Conservation (phyloP, 2,329 filamentous ascomycete genomes). For the Dendrostoma leiphaemia region DNA sequence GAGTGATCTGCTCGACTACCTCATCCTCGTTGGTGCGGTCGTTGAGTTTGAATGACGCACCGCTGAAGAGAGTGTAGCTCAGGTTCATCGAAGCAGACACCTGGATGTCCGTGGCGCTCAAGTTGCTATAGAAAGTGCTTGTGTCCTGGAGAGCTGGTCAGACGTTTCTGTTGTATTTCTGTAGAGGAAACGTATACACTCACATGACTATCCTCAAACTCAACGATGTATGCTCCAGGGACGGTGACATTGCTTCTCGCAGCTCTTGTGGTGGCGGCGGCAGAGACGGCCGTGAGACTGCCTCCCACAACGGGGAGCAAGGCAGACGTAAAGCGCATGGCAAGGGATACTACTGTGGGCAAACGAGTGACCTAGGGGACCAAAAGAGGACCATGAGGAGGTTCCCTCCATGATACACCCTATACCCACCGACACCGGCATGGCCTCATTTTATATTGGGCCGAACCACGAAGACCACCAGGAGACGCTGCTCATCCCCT, state of each 20-base stretch:
- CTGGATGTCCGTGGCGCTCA: not conserved
- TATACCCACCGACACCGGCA: not conserved
- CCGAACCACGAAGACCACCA: not conserved
- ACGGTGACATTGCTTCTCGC: not conserved
- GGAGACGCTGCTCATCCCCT: not conserved
- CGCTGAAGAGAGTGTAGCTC: no score
- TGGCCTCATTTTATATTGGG: not conserved
- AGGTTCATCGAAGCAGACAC: not conserved
- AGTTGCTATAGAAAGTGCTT: not conserved
- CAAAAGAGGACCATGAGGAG: not conserved
- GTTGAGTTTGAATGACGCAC: no score
- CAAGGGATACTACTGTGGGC: not conserved
- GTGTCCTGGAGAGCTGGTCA: not conserved
- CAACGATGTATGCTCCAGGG: slow-evolving; percentile 4
- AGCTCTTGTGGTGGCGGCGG: not conserved
- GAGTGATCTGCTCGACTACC: no score
- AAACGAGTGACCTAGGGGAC: not conserved
- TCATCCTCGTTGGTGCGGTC: no score
- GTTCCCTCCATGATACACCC: not conserved
- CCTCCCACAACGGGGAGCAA: not conserved
- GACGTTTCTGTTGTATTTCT: not conserved
- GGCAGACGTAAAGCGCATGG: not conserved
- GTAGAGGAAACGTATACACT: not conserved
- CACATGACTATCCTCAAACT: slow-evolving; percentile 4
- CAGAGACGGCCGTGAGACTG: not conserved